Evolutionary conservation across 352 stramenopile species (phyloP), one percentile per base, ranked within the genome.

Genomic region (Thalassiosira ordinaria): DNA sequence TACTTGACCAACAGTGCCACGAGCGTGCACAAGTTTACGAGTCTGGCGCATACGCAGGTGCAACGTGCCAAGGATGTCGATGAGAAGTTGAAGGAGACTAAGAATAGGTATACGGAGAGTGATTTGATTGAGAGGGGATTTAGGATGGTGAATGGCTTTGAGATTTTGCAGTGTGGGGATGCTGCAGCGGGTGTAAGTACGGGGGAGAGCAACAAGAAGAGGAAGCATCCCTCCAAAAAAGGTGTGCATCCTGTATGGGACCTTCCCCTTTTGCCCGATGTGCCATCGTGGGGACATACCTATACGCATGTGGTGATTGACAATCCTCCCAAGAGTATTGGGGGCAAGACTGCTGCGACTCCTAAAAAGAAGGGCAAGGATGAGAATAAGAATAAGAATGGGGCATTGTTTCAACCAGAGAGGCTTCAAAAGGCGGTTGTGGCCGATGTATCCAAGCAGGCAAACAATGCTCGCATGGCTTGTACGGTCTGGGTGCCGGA

Each of bases 1-100:
- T 95, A 95, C 49, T 69, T 95, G 8, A 88, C 87, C 47, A 95
- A 95, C 70, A 86, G 92, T 79, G 78, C 89, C 26, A 87, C 78
- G 27, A 87, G 77, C 16, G 90, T 93, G 14, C 90, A 95, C 74
- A 80, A 84, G 27, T 93, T 93, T 76, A 93, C 90, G 49, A 89
- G 73, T 1, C 69, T 95, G 61, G 88, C 88, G 9, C 61, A 89
- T 31, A 91, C 84, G 0, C 91, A 94, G 51, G 62, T 86, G 65
- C 24, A 92, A 31, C 18, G 84, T 0, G 87, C 78, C 2, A 62
- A 71, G 24, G 85, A 92, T 63, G 70, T 94, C 20, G 83, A 92
- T 66, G 49, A 75, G 14, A 88, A 85, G 20, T 60, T 92, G 49
- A 61, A 78, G 22, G 71, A 86, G 29, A 87, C 85, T 20, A 80